Percentiles rank a stretch among this genome's conserved stretches.
phyloP scores from a whole-genome alignment of 495 filamentous ascomycete genomes.

The Schizothecium vesticola region DNA sequence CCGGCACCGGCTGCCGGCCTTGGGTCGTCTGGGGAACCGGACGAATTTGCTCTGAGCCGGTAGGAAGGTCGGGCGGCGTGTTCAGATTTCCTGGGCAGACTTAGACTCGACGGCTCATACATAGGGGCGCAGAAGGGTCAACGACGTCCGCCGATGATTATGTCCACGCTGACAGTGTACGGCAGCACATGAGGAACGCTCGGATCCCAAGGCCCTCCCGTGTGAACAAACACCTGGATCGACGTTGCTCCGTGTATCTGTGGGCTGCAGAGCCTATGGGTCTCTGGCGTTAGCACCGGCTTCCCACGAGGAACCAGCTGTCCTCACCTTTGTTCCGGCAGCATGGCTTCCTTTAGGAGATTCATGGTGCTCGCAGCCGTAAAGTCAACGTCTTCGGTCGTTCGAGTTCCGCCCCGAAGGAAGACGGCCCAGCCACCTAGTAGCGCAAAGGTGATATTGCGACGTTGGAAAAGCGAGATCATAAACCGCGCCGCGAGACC shows the following conservation, averaged over 20 bases:
- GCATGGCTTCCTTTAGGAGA: neutral
- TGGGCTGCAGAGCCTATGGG: neutral
- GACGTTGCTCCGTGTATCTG: neutral
- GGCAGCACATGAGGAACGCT: neutral
- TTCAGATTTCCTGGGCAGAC: neutral
- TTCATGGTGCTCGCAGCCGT: neutral
- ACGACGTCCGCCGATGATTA: neutral
- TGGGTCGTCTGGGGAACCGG: neutral
- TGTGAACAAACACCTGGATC: neutral
- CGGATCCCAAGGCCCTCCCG: neutral
- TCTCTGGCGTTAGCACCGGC: neutral
- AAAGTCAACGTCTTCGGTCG: neutral
- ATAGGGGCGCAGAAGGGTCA: too few relatives aligned
- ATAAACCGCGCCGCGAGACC: neutral
- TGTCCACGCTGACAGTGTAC: neutral
- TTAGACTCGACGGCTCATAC: neutral
- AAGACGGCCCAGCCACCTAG: neutral
- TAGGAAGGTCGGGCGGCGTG: neutral
- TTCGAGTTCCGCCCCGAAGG: neutral
- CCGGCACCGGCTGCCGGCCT: neutral
- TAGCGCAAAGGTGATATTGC: neutral
- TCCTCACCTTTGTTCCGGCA: neutral
- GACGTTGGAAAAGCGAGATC: neutral
- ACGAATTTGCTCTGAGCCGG: neutral
- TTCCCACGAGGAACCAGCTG: neutral